phyloP scores from a whole-genome alignment of 352 stramenopile species.

The Phytophthora boehmeriae region DNA sequence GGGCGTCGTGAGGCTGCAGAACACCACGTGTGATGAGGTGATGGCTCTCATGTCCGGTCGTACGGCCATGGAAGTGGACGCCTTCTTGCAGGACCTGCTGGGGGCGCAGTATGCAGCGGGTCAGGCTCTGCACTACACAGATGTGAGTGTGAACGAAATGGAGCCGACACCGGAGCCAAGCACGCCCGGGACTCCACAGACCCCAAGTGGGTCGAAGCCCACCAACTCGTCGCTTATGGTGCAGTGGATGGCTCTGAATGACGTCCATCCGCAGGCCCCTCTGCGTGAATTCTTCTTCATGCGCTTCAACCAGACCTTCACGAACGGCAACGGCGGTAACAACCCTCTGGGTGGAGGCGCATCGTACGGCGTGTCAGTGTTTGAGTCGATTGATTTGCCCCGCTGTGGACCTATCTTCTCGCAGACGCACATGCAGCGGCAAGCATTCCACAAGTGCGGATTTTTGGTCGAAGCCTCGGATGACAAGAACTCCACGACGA shows the following conservation, averaged over 20 bases:
- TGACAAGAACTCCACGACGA: slow-evolving; percentile 56
- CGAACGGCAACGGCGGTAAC: slow-evolving; percentile 36
- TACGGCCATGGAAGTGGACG: slow-evolving; percentile 50
- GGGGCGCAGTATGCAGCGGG: slow-evolving; percentile 61
- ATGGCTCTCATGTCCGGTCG: slow-evolving; percentile 62
- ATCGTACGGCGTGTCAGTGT: slow-evolving; percentile 67
- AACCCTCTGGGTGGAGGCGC: slow-evolving; percentile 33
- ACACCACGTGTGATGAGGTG: slow-evolving; percentile 73
- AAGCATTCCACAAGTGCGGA: slow-evolving; percentile 61
- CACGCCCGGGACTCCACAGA: slow-evolving; percentile 34
- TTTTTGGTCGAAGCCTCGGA: slow-evolving; percentile 79
- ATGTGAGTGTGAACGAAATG: slow-evolving; percentile 31
- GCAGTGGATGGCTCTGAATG: slow-evolving; percentile 80
- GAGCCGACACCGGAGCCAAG: slow-evolving; percentile 29
- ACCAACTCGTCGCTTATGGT: slow-evolving; percentile 46
- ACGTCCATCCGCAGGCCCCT: slow-evolving; percentile 54
- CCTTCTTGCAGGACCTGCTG: slow-evolving; percentile 62
- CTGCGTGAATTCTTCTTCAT: slow-evolving; percentile 83
- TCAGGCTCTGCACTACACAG: slow-evolving; percentile 54
- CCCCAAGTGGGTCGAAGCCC: slow-evolving; percentile 26
- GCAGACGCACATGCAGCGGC: slow-evolving; percentile 51
- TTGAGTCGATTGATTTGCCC: slow-evolving; percentile 71
- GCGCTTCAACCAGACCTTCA: slow-evolving; percentile 73
- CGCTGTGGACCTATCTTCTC: slow-evolving; percentile 56
- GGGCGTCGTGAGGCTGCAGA: slow-evolving; percentile 67